Evolutionary conservation across 805 yeast species (phyloP), one percentile per base, ranked within the genome.

Genomic region (Ogataea glucozyma): DNA sequence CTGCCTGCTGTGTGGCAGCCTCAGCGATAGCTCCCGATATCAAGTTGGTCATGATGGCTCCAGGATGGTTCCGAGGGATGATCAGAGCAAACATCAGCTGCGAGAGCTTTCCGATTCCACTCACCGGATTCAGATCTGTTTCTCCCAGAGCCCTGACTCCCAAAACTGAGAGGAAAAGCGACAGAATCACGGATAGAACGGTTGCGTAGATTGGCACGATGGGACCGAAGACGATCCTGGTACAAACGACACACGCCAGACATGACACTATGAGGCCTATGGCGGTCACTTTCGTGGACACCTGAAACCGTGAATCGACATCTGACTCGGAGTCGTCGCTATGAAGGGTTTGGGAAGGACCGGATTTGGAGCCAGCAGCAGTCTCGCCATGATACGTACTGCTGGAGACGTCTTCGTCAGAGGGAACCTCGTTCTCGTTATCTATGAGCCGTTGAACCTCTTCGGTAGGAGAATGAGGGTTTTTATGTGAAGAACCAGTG

Each of bases 1-100:
- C 98, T 2, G 98, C 97, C 66, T 91, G 99, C 67, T 93, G 98
- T 2, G 99, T 97, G 7, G 98, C 98, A 0, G 98, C 97, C 67
- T 91, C 99, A 1, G 98, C 95, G 31, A 91, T 82, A 11, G 97
- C 99, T 13, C 99, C 99, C 4, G 97, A 96, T 1, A 91, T 85
- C 37, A 91, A 69, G 59, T 91, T 93, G 33, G 88, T 80, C 30
- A 91, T 67, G 4, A 93, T 88, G 9, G 88, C 78, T 2, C 95
- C 89, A 1, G 95, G 95, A 44, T 82, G 85, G 33, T 70, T 62
- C 23, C 72, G 70, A 0, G 96, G 96, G 19, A 89, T 75, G 5
- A 91, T 72, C 10, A 88, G 58, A 0, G 97, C 96, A 64, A 93
- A 88, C 2, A 93, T 64, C 37, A 91, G 70, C 62, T 91, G 99